phyloP scores from a whole-genome alignment of 2,329 filamentous ascomycete species.

The Seiridium unicorne region DNA sequence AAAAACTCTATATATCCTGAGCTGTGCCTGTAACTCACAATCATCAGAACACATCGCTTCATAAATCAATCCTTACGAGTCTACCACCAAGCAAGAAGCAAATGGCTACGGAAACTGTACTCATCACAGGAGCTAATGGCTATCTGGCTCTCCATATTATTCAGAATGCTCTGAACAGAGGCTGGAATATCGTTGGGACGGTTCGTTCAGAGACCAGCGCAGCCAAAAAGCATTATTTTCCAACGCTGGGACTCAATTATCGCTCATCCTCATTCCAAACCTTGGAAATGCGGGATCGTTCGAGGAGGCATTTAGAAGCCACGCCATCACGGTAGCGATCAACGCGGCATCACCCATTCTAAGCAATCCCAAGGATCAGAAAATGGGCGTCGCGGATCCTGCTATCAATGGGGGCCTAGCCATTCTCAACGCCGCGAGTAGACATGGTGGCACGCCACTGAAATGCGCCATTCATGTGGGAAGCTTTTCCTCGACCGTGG shows the following conservation, averaged over 20 bases:
- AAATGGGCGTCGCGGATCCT: background rate
- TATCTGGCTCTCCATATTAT: background rate
- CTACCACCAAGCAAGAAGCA: background rate
- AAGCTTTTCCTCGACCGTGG: background rate
- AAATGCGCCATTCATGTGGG: background rate
- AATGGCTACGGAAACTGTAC: background rate
- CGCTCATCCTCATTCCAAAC: background rate
- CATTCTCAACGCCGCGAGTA: background rate
- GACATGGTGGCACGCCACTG: background rate
- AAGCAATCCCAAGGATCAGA: background rate
- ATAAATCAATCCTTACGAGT: background rate
- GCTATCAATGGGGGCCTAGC: background rate
- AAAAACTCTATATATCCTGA: too few relatives aligned
- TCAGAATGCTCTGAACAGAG: background rate
- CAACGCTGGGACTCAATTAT: background rate
- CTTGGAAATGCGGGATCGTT: background rate
- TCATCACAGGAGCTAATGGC: constrained; percentile 1
- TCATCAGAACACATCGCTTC: background rate
- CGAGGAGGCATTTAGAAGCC: background rate
- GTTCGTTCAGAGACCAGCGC: background rate
- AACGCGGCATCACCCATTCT: background rate
- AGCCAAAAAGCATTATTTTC: background rate
- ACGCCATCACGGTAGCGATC: background rate
- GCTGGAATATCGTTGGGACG: constrained; percentile 1
- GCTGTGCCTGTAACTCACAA: background rate